Conservation (phyloP, 2,329 filamentous ascomycete species). For the Huntiella omanensis region DNA sequence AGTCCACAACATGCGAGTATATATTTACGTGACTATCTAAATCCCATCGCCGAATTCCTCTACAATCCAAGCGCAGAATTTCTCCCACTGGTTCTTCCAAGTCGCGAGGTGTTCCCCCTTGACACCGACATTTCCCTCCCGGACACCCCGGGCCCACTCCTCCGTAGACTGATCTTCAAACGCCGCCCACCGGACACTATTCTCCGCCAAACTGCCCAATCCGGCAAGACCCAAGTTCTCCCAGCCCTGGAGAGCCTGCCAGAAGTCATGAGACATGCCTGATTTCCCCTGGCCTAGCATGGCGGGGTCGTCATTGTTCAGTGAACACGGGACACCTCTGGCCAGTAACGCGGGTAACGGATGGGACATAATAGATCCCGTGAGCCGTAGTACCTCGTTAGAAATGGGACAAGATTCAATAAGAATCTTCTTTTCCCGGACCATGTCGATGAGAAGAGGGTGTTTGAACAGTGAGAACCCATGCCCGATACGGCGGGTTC, state of each 20-base stretch:
- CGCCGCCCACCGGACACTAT: conserved; percentile 75
- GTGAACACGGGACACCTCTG: conserved; percentile 61
- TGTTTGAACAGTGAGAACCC: conserved; percentile 82
- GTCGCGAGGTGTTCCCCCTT: conserved; percentile 56
- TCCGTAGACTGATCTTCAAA: conserved; percentile 60
- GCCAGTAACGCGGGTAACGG: conserved; percentile 70
- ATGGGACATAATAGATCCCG: conserved; percentile 56
- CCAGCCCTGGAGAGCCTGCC: conserved; percentile 81
- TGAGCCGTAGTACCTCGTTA: conserved; percentile 71
- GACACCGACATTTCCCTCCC: conserved; percentile 51
- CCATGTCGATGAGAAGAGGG: conserved; percentile 70
- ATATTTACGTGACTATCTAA: too few relatives aligned
- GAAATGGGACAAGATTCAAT: conserved; percentile 82
- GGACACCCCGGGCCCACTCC: conserved; percentile 56
- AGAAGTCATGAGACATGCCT: conserved; percentile 83
- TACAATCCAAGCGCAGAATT: conserved; percentile 80
- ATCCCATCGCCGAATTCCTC: conserved; percentile 41
- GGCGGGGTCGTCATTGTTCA: conserved; percentile 83
- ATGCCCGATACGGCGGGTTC: conserved; percentile 76
- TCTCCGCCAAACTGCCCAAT: conserved; percentile 73
- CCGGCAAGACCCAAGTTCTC: conserved; percentile 80
- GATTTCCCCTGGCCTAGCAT: conserved; percentile 68
- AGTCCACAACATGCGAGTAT: too few relatives aligned
- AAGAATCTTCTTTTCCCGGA: conserved; percentile 74
- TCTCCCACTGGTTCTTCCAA: conserved; percentile 71